Percentiles rank a stretch among this genome's conserved stretches.
phyloP scores from a whole-genome alignment of 768 basidiomycete genomes.

The Calocera viscosa region DNA sequence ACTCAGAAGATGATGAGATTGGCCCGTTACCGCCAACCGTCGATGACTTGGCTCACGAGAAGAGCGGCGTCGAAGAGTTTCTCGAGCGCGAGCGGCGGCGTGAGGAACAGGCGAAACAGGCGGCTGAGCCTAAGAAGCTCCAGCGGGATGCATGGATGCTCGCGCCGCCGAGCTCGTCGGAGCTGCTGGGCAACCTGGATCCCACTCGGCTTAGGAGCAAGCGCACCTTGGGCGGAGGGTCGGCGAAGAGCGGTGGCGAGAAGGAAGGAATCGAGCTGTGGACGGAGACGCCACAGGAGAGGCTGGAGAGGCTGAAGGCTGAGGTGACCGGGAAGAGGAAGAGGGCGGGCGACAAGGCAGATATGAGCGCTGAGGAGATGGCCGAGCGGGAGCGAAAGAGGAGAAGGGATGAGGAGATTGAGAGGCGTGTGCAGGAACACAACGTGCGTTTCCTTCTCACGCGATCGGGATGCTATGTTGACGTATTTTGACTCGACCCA shows the following conservation, averaged over 20 bases:
- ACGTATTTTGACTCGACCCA: conserved; percentile 30
- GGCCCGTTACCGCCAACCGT: conserved; percentile 69
- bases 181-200: conserved; percentile 60
- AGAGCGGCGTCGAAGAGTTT: conserved; percentile 63
- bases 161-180: conserved; percentile 73
- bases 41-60: conserved; percentile 30
- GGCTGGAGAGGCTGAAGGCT: conserved; percentile 81
- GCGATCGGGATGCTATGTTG: conserved; percentile 1
- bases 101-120: conserved; percentile 59
- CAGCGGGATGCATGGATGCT: conserved; percentile 98
- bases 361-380: not conserved
- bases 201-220: conserved; percentile 53
- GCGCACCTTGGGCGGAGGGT: conserved; percentile 29
- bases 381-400: not conserved
- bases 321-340: conserved; percentile 88
- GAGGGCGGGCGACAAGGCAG: conserved; percentile 34
- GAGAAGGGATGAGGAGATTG: not conserved
- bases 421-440: conserved; percentile 41
- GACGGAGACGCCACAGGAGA: conserved; percentile 95
- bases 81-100: conserved; percentile 72
- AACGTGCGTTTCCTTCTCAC: conserved; percentile 38
- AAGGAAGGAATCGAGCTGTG: conserved; percentile 57
- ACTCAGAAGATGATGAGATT: conserved; percentile 59
- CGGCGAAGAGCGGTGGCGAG: conserved; percentile 26
- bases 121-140: conserved; percentile 58